Base-by-base conservation (phyloP, 257 asterid genomes). In the Jacaranda copaia region DNA sequence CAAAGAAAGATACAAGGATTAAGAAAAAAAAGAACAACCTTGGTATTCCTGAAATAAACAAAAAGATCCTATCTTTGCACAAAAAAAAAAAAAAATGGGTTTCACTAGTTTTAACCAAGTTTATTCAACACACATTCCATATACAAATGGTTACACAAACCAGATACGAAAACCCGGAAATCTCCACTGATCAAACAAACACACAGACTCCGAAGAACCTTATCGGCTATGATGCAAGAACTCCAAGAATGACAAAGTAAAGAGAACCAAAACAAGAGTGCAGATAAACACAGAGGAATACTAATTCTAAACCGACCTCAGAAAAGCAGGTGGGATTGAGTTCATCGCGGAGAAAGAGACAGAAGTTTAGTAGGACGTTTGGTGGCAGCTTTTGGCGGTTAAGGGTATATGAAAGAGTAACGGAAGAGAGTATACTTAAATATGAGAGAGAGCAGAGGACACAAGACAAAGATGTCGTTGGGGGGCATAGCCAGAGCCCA, bases 241-340 rank as follows among this genome's bases (percentile, higher is more conserved):
- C 11, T n/a, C 61, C 68, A 82, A 72, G 56, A 60, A 59, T 7
- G 51, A 65, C 45, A 12, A 40, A 57, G 72, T 36, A 36, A 32
- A 35, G 40, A 51, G 51, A 56, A 66, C 25, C 52, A 5, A 46
- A 51, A 53, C 16, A 65, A 60, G 65, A 51, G 42, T 20, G 77
- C 19, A 58, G 58, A 74, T 19, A 73, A 32, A 19, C 75, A 64
- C n/a, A 35, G 16, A 35, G 18, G 72, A 55, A 20, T 40, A 25
- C 32, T 25, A 63, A 71, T 78, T 68, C 32, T 14, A 36, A 73
- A 16, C 63, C 3, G 79, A 13, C 66, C 32, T 18, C 13, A 58
- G 45, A 65, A 70, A 70, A 71, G 15, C 82, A 78, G 38, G 64
- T 61, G 61, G 63, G 76, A 61, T 38, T 77, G 76, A 68, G 81